These are phyloP conservation scores for Pilobolus umbonatus DNA, from an alignment of 192 early-diverging fungal species.

Conservation along the genomic window DNA sequence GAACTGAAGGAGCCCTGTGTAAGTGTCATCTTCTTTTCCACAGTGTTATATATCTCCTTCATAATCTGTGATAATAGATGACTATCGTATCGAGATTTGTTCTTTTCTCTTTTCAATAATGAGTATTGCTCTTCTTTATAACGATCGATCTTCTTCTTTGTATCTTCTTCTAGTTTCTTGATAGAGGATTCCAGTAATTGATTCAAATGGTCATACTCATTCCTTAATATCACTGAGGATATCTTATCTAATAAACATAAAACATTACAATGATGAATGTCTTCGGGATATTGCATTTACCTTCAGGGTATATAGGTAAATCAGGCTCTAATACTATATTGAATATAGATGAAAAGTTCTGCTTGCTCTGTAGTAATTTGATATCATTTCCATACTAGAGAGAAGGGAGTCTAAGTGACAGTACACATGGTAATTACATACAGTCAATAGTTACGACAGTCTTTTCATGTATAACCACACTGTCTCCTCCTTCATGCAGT, in stretches of 20 bases:
- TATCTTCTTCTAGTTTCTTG: not conserved
- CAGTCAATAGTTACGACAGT: not conserved
- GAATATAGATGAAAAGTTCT: slow-evolving; percentile 1
- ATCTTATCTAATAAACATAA: too few species aligned
- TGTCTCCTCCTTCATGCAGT: not conserved
- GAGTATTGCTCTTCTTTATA: slow-evolving; percentile 11
- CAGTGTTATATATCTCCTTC: slow-evolving; percentile 8
- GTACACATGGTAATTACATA: not conserved
- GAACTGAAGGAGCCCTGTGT: too few species aligned
- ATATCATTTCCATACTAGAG: slow-evolving; percentile 8
- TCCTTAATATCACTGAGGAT: not conserved
- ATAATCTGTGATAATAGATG: slow-evolving; percentile 14
- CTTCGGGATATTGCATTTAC: too few species aligned
- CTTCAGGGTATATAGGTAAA: slow-evolving; percentile 7
- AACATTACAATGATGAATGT: too few species aligned
- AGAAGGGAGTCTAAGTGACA: not conserved
- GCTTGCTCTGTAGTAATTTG: not conserved
- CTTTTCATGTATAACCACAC: slow-evolving; percentile 4
- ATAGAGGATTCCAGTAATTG: not conserved
- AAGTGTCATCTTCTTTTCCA: too few species aligned
- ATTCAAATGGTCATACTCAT: not conserved
- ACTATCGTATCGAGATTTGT: slow-evolving; percentile 9
- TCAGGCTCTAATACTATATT: slow-evolving; percentile 1
- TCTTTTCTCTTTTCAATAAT: not conserved
- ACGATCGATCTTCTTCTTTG: slow-evolving; percentile 3